These are phyloP conservation scores for Apodospora peruviana DNA, from an alignment of 495 filamentous ascomycete species.

Conservation along the genomic window DNA sequence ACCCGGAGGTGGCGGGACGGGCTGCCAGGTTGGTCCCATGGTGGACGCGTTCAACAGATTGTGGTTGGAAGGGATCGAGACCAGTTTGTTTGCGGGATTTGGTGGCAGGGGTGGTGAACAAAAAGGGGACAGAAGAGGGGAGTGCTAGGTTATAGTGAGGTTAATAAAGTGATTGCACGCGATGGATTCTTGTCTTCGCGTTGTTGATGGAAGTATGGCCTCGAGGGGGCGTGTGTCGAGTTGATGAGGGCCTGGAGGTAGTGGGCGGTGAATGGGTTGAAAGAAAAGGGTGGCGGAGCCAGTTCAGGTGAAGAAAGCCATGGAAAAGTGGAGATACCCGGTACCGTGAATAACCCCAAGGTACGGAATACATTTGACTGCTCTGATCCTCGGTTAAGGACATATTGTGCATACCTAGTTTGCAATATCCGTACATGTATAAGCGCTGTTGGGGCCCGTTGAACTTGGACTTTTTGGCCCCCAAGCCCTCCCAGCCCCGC, in stretches of 20 bases:
- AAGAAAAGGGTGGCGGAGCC: not conserved
- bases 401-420: too few relatives aligned
- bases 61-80: not conserved
- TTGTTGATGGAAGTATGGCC: not conserved
- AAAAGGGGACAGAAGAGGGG: not conserved
- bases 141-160: not conserved
- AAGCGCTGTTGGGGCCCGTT: too few relatives aligned
- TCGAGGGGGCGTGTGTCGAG: too few relatives aligned
- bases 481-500: too few relatives aligned
- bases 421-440: too few relatives aligned
- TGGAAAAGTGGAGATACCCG: not conserved
- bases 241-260: not conserved
- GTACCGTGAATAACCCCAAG: too few relatives aligned
- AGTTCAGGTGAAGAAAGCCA: too few relatives aligned
- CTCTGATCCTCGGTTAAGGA: too few relatives aligned
- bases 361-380: too few relatives aligned
- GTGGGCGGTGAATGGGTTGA: not conserved
- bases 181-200: too few relatives aligned
- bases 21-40: slow-evolving; percentile 28
- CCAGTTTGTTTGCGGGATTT: not conserved
- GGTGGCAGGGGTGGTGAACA: not conserved
- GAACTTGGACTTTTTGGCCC: too few relatives aligned
- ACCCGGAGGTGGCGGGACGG: slow-evolving; percentile 25
- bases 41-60: not conserved
- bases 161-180: not conserved